These are phyloP conservation scores for Metschnikowia continentalis DNA, from an alignment of 805 yeast genomes.

Conservation along the genomic window DNA sequence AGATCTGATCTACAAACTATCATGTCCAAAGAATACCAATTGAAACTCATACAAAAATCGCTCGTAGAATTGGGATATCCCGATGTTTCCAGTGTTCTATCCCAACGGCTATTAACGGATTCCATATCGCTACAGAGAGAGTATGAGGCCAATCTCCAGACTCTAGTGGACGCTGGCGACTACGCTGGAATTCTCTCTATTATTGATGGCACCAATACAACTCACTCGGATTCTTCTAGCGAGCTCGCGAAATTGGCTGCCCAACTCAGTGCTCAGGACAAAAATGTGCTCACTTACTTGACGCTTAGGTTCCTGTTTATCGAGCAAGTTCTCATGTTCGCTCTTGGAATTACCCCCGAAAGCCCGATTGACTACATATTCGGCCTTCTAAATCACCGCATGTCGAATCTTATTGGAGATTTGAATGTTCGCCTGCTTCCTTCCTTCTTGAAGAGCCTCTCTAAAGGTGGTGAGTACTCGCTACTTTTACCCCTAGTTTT, in stretches of 20 bases:
- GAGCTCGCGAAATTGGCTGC: neutral
- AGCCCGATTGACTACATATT: neutral
- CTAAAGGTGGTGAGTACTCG: constrained; percentile 11
- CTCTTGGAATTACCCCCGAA: neutral
- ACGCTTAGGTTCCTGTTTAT: constrained; percentile 10
- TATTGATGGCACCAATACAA: neutral
- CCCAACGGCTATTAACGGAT: constrained; percentile 1
- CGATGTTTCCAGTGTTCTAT: constrained; percentile 21
- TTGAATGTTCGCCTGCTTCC: neutral
- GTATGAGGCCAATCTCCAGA: constrained; percentile 1
- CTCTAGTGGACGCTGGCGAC: constrained; percentile 6
- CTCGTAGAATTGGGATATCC: constrained; percentile 30
- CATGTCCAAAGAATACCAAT: constrained; percentile 23
- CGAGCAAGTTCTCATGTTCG: constrained; percentile 7
- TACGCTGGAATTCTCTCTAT: constrained; percentile 2
- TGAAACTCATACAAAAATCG: constrained; percentile 29
- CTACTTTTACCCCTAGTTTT: constrained; percentile 13
- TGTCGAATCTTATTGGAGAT: neutral
- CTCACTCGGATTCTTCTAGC: neutral
- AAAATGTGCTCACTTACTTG: constrained; percentile 9
- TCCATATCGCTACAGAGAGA: neutral
- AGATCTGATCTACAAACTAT: neutral
- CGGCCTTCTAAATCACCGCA: neutral
- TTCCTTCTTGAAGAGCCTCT: neutral
- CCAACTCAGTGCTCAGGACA: neutral